These are phyloP conservation scores for Linum tenue DNA, from an alignment of 345 rosid genomes.

Conservation along the genomic window DNA sequence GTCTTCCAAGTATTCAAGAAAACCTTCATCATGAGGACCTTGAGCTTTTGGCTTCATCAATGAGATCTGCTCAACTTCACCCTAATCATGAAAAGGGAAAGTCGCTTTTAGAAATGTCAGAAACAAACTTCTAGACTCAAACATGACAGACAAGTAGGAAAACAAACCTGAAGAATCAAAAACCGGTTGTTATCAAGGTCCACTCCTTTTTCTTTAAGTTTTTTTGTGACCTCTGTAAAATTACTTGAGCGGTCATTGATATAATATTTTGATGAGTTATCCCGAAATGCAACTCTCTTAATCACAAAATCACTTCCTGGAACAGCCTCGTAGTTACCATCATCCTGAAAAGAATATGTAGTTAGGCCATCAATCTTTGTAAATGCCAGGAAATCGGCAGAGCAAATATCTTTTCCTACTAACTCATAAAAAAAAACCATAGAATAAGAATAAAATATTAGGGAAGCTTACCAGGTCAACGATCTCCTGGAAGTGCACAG, in stretches of 20 bases:
- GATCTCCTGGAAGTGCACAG: slow-evolving; percentile 94
- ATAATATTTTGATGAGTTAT: slow-evolving; percentile 91
- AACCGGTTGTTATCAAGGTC: slow-evolving; percentile 98
- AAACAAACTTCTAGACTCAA: not conserved
- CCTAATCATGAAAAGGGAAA: slow-evolving; percentile 42
- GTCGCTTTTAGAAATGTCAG: slow-evolving; percentile 3
- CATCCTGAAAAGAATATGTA: slow-evolving; percentile 39
- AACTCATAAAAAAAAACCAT: no score
- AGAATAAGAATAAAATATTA: not conserved
- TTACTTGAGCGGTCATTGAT: slow-evolving; percentile 72
- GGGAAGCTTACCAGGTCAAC: slow-evolving; percentile 56
- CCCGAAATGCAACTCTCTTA: slow-evolving; percentile 82
- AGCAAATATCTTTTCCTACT: no score
- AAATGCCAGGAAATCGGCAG: not conserved
- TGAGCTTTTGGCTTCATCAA: slow-evolving; percentile 97
- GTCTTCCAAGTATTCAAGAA: slow-evolving; percentile 93
- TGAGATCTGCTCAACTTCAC: slow-evolving; percentile 99
- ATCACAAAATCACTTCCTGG: slow-evolving; percentile 88
- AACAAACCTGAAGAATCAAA: slow-evolving; percentile 83
- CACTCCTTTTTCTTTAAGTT: slow-evolving; percentile 85
- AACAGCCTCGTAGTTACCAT: slow-evolving; percentile 72
- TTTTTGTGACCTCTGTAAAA: slow-evolving; percentile 91
- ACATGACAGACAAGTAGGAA: not conserved
- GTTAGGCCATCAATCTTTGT: not conserved
- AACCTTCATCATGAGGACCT: slow-evolving; percentile 98